Conservation (phyloP, 73 alveolate species). For the Diophrys appendiculata region DNA sequence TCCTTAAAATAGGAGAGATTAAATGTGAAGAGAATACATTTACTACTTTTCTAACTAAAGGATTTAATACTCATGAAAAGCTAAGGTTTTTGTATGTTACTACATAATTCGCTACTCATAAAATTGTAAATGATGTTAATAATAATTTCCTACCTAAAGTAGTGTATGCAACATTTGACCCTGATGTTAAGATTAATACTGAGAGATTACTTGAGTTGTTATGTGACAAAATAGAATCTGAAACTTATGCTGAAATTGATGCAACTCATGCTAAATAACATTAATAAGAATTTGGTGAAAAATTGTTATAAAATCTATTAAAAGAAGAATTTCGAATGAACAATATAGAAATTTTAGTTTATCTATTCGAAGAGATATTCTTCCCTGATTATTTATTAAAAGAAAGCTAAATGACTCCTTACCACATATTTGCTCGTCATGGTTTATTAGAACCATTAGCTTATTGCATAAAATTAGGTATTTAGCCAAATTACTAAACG, state of each 20-base stretch:
- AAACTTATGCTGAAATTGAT: background rate
- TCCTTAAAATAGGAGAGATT: constrained; percentile 39
- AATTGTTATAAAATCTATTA: constrained; percentile 9
- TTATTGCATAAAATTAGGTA: constrained; percentile 47
- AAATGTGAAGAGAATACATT: constrained; percentile 12
- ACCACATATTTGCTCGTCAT: constrained; percentile 44
- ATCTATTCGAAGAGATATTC: constrained; percentile 43
- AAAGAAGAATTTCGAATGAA: constrained; percentile 11
- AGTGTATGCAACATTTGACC: constrained; percentile 13
- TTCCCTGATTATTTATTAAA: constrained; percentile 44
- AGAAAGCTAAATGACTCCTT: constrained; percentile 33
- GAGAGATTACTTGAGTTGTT: constrained; percentile 17
- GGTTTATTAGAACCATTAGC: constrained; percentile 26
- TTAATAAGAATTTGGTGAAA: constrained; percentile 24
- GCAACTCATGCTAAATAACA: background rate
- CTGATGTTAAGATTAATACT: constrained; percentile 16
- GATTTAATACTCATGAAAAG: constrained; percentile 12
- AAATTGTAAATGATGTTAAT: background rate
- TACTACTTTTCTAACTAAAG: constrained; percentile 29
- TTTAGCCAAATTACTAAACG: constrained; percentile 39
- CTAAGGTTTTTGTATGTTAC: constrained; percentile 33
- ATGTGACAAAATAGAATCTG: constrained; percentile 19
- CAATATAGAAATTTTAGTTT: constrained; percentile 35
- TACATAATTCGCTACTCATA: too few species aligned
- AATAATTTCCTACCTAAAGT: constrained; percentile 28